Percentiles rank a stretch among this genome's conserved stretches.
phyloP scores from a whole-genome alignment of 164 flowering plant species.

The Cinnamomum chago region DNA sequence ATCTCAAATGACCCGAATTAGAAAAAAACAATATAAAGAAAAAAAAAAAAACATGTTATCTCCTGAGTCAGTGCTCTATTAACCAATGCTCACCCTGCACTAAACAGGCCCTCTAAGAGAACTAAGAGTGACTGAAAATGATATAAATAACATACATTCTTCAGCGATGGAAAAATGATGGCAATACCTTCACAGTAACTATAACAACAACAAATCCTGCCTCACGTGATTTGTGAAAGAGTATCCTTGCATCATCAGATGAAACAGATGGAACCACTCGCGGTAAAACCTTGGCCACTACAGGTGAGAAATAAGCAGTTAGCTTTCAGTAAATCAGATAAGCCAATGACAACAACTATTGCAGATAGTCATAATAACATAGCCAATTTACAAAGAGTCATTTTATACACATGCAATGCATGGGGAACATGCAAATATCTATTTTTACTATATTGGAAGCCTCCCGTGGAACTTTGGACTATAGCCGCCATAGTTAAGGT shows the following conservation, averaged over 20 bases:
- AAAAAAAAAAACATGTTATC: no score
- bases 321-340: background rate
- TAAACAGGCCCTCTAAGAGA: background rate
- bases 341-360: background rate
- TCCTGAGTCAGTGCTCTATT: background rate
- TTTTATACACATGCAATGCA: background rate
- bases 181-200: slow-evolving; percentile 36
- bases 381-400: no score
- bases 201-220: slow-evolving; percentile 38
- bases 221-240: slow-evolving; percentile 31
- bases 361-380: no score
- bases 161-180: background rate
- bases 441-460: background rate
- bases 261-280: slow-evolving; percentile 40
- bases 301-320: background rate
- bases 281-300: slow-evolving; percentile 39
- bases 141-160: background rate
- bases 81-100: background rate
- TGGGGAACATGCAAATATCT: background rate
- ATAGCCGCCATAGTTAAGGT: no score
- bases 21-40: no score
- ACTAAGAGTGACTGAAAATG: background rate
- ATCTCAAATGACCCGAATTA: no score
- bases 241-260: slow-evolving; percentile 32
- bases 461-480: background rate